Base-by-base conservation (phyloP, 176 grass and related monocot genomes). In the Oryza glaberrima region DNA sequence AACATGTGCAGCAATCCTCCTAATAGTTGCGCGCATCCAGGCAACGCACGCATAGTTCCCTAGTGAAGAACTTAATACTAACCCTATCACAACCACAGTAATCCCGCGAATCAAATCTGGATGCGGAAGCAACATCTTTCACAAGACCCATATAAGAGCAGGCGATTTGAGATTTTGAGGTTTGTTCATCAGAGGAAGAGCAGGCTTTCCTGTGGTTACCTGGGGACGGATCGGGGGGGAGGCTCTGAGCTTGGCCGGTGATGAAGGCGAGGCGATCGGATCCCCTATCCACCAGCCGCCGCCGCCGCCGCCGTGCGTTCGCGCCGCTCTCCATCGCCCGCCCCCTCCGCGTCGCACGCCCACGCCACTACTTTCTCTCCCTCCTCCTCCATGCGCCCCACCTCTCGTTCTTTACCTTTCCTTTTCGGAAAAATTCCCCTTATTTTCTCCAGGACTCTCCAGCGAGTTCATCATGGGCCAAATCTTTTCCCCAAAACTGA, bases 231-330 rank as follows among this genome's bases (percentile, higher is more conserved):
- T 85, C 67, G 56, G 78, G 72, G 69, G 87, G 38, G 32, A 84
- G 56, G 87, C 43, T 77, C 65, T 47, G 67, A 30, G 65, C 69
- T 78, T 93, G 76, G 22, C 90, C 89, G 61, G 93, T 91, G 75
- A 99, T 96, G 75, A 96, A 85, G 79, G 91, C 86, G 45, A 99
- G 86, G 78, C 88, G 93, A 85, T 99, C 88, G 6, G 91, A 86
- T 86, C 96, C 93, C 65, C 96, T 91, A 81, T 96, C 89, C 74
- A 96, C 74, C 76, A 99, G 92, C 85, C 85, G 84, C 15, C 90
- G 75, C 15, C 90, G 75, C 15, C 90, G 75, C 60, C 91, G 89
- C 17, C 96, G 87, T 60, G 78, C 85, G 73, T 61, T 85, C 60
- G 73, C 65, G 30, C 78, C 86, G 71, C 85, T 83, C 78, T 92